Evolutionary conservation across 164 flowering plant genomes (phyloP).

Genomic region (Stephania yunnanensis): DNA sequence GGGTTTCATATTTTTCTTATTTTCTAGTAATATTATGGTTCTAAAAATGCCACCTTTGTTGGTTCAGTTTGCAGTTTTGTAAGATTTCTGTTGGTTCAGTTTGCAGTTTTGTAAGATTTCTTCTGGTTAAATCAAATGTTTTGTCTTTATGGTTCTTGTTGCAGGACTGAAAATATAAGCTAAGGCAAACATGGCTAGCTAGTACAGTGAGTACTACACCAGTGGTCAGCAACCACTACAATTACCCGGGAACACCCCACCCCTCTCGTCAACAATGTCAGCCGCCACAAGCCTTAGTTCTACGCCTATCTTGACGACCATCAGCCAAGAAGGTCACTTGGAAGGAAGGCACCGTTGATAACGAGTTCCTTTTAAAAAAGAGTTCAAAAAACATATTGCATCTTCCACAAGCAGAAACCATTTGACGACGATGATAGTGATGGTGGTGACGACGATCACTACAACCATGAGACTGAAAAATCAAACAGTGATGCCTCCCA

Average conservation of each 20-base stretch:
- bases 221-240: slow-evolving; percentile 25
- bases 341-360: slow-evolving; percentile 95
- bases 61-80: background rate
- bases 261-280: slow-evolving; percentile 29
- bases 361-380: slow-evolving; percentile 81
- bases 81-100: background rate
- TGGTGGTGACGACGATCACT: slow-evolving; percentile 32
- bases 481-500: slow-evolving; percentile 3
- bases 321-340: slow-evolving; percentile 72
- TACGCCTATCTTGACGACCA: slow-evolving; percentile 40
- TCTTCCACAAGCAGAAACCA: slow-evolving; percentile 84
- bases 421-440: slow-evolving; percentile 90
- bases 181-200: slow-evolving; percentile 13
- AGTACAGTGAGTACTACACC: slow-evolving; percentile 16
- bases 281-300: slow-evolving; percentile 42
- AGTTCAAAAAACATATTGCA: slow-evolving; percentile 94
- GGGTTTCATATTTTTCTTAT: too few species aligned
- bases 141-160: background rate
- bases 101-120: background rate
- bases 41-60: background rate
- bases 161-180: slow-evolving; percentile 3
- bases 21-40: background rate
- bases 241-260: slow-evolving; percentile 35
- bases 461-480: slow-evolving; percentile 1
- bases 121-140: background rate